A percentile compares a stretch with the other conserved stretches of the same genome.
Evolutionary conservation across 495 filamentous ascomycete species (phyloP).

Genomic region (Neurospora sp.): DNA sequence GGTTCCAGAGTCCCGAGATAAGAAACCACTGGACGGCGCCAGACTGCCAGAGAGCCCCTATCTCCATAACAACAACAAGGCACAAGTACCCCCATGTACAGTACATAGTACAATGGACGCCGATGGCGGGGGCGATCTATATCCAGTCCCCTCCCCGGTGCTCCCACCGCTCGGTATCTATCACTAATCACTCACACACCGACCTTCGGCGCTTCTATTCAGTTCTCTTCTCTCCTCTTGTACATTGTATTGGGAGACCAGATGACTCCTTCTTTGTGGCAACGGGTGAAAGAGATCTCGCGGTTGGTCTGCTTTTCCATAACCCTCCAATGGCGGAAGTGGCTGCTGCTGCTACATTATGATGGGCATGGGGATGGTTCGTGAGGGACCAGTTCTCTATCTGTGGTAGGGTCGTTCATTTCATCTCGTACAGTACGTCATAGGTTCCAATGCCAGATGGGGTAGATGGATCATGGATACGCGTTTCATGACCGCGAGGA

Average conservation of each 20-base stretch:
- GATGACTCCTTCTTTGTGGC: neutral
- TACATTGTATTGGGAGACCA: neutral
- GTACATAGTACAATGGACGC: neutral
- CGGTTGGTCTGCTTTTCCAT: neutral
- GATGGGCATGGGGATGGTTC: neutral
- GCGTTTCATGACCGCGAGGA: neutral
- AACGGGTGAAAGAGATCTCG: neutral
- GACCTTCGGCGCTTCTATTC: neutral
- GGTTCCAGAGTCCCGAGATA: neutral
- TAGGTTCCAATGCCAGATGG: neutral
- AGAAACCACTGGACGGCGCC: neutral
- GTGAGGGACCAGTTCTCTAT: neutral
- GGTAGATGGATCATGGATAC: neutral
- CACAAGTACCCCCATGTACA: neutral
- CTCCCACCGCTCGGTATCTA: neutral
- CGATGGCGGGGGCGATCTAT: neutral
- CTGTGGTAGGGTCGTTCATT: neutral
- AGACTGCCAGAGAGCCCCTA: neutral
- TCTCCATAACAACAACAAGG: neutral
- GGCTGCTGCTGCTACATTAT: neutral
- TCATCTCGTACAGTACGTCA: neutral
- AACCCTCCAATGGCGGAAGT: neutral
- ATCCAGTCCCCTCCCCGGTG: neutral
- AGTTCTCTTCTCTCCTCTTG: neutral
- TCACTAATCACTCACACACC: neutral